Evolutionary conservation across 1,284 basidiomycete species (phyloP), one percentile per base, ranked within the genome.

Genomic region (Golubevia sp.): DNA sequence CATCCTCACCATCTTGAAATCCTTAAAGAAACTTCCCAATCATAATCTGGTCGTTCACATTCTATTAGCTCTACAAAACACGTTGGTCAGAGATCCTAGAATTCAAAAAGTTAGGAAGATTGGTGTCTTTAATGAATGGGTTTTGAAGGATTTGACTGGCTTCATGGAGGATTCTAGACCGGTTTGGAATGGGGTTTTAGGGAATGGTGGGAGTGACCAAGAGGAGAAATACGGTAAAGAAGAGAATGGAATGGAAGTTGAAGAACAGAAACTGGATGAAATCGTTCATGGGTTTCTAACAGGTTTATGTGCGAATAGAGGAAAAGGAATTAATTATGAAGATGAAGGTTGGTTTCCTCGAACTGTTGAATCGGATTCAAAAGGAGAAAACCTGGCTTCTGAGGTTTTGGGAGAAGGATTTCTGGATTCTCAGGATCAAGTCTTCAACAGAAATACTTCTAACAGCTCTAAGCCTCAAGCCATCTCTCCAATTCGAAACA

Each of bases 291-390:
- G 80, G 60, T 82, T 82, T 49, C 57, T 82, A 7, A 67, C 78
- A 56, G 73, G 71, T 56, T 69, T 81, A 18, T 71, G 70, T 61
- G 75, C 79, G 13, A 72, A 79, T 48, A 75, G 75, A 3, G 80
- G 78, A 11, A 71, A 77, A 34, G 80, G 80, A 23, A 70, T 82
- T 26, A 79, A 77, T 64, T 82, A 72, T 56, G 64, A 61, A 6
- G 79, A 82, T 63, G 66, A 71, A 18, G 77, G 77, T 23, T 82
- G 80, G 80, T 82, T 77, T 62, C 71, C 71, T 2, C 49, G 66
- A 15, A 11, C 5, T 7, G 6, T 13, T 7, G 21, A 27, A 13
- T 6, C 5, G 50, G 50, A 52, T 23, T 23, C 50, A 27, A 52
- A 27, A 27, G 50, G 11, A 11, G n/a, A n/a, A n/a, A n/a, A n/a